Base-by-base conservation (phyloP, 305 asterid species). In the Withania somnifera region DNA sequence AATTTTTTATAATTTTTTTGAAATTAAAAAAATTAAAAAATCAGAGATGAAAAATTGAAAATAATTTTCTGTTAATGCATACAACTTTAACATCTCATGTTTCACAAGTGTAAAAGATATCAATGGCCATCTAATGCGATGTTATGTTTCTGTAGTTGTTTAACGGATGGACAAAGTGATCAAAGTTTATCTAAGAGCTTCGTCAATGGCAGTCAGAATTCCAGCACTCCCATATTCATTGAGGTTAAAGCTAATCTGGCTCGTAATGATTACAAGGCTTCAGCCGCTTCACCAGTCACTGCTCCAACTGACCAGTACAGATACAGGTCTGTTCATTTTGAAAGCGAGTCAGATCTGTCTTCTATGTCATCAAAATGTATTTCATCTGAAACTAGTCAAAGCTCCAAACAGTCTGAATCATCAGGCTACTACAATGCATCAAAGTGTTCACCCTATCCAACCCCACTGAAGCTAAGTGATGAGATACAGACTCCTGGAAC, bases 401-500 rank as follows among this genome's bases (percentile, higher is more conserved):
- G 32, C 82, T 84, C 87, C 20, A 81, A 82, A 84, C 85, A 84
- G 67, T 86, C 82, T 52, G 93, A 84, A 81, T 86, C 88, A 51
- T 81, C 85, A 78, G 87, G 84, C 83, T 78, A 54, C 61, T 61
- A 24, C 19, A 52, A 84, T 77, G 82, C 78, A 40, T 73, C 81
- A 26, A 89, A 90, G 82, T 77, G 77, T 40, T 89, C 94, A 14
- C 93, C 98, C 63, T 87, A 89, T 81, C 95, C 97, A 52, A 93
- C 99, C 68, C 98, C 99, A 15, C 77, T 92, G 80, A 91, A 91
- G 81, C 86, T 95, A 66, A 84, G 88, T 30, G 94, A 91, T 86
- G 98, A 91, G 84, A 93, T 93, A 97, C 97, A 93, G 84, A 93
- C 98, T 11, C 99, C 98, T 51, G 99, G 97, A 36, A 91, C 99